Conservation (phyloP, 2,329 filamentous ascomycete species). For the Colletotrichum zoysiae region DNA sequence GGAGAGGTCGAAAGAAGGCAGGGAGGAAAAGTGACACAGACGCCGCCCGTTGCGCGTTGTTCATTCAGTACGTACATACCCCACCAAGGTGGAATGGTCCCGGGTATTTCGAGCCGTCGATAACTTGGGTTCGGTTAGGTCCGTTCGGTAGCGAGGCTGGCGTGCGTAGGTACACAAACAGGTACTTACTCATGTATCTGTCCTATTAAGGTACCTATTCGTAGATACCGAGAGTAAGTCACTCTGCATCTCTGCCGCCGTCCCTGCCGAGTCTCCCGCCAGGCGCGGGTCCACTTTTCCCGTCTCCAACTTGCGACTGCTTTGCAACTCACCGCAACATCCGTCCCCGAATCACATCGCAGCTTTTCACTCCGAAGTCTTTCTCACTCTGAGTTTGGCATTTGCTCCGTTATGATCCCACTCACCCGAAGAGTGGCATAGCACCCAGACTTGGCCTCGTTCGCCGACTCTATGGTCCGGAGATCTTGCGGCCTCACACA, state of each 20-base stretch:
- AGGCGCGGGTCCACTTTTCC: not conserved
- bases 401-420: not conserved
- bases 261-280: conserved; percentile 6
- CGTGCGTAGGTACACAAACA: not conserved
- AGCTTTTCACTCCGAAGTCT: not conserved
- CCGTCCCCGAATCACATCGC: conserved; percentile 10
- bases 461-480: not conserved
- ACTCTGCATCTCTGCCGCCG: not conserved
- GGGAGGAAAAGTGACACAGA: not conserved
- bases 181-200: not conserved
- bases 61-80: not conserved
- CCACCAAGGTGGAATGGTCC: not conserved
- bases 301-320: not conserved
- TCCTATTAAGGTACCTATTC: not conserved
- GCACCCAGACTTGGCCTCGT: not conserved
- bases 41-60: conserved; percentile 12
- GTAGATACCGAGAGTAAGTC: too few relatives aligned
- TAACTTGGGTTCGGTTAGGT: not conserved
- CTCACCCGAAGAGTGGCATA: not conserved
- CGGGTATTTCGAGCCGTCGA: not conserved
- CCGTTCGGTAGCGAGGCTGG: not conserved
- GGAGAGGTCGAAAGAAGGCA: not conserved
- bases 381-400: not conserved
- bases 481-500: not conserved
- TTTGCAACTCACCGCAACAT: conserved; percentile 30